phyloP scores from a whole-genome alignment of 1,284 basidiomycete species.

The Ceratorhiza oryzae-sativae region DNA sequence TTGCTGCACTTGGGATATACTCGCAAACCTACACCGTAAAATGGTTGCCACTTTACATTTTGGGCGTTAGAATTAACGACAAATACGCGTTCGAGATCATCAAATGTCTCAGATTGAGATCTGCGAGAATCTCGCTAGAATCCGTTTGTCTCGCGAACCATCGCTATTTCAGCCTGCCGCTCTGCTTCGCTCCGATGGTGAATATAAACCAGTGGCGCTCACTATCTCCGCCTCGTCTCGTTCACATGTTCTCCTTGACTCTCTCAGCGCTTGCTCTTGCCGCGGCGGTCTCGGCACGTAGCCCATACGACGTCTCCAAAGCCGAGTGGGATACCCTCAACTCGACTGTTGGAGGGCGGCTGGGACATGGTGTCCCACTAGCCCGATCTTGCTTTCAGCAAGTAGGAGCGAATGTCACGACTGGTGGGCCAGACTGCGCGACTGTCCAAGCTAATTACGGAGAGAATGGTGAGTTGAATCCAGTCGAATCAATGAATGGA shows the following conservation, averaged over 20 bases:
- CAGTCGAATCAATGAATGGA: not conserved
- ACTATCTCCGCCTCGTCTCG: not conserved
- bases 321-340: conserved; percentile 28
- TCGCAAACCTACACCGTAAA: too few relatives aligned
- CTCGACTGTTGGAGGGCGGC: conserved; percentile 22
- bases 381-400: conserved; percentile 15
- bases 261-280: not conserved
- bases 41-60: too few relatives aligned
- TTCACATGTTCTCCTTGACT: conserved; percentile 1
- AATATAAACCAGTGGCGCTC: not conserved
- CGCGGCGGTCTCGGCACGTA: not conserved
- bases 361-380: not conserved
- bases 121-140: not conserved
- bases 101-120: too few relatives aligned
- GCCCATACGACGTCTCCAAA: conserved; percentile 7
- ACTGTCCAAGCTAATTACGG: conserved; percentile 25
- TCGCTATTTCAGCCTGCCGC: not conserved
- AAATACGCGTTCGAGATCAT: too few relatives aligned
- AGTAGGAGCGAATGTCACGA: conserved; percentile 2
- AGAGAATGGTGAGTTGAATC: not conserved
- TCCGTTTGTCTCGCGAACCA: not conserved
- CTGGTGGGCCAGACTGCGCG: conserved; percentile 8
- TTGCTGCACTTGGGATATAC: too few relatives aligned
- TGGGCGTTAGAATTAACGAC: too few relatives aligned
- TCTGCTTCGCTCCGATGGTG: not conserved